Conservation (phyloP, 441 rosid species). For the Adansonia gregorii region DNA sequence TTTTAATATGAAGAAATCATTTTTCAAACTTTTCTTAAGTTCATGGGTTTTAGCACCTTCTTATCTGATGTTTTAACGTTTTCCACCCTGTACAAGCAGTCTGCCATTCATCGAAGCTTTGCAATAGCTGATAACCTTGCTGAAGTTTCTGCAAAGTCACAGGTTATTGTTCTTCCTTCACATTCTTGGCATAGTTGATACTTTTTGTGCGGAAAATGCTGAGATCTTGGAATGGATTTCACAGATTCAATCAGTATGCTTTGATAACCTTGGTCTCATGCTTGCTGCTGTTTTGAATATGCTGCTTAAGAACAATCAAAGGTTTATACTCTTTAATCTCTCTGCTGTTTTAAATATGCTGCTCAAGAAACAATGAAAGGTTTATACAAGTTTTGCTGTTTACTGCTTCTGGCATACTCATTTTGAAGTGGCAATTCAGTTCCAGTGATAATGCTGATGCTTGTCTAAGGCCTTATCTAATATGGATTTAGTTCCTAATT, state of each 20-base stretch:
- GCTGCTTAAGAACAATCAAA: constrained; percentile 61
- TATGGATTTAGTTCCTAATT: background rate
- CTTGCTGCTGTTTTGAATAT: constrained; percentile 66
- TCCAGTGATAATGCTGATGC: background rate
- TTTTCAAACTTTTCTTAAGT: too few species aligned
- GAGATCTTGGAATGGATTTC: constrained; percentile 41
- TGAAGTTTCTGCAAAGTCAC: constrained; percentile 93
- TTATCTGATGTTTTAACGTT: constrained; percentile 22
- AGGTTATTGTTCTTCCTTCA: constrained; percentile 43
- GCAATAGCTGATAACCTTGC: constrained; percentile 92
- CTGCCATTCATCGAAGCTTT: constrained; percentile 91
- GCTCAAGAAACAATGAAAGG: constrained; percentile 15
- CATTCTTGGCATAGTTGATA: constrained; percentile 9
- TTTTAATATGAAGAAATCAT: too few species aligned
- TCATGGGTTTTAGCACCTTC: constrained; percentile 1
- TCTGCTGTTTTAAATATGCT: background rate
- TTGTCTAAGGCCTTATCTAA: constrained; percentile 8
- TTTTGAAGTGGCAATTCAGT: background rate
- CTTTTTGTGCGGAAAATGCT: constrained; percentile 9
- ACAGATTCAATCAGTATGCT: constrained; percentile 75
- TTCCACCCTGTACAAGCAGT: constrained; percentile 40
- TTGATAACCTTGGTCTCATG: constrained; percentile 73
- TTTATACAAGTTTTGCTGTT: constrained; percentile 9
- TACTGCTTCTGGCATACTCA: background rate
- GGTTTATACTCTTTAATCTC: constrained; percentile 42